Conservation (phyloP, 1,284 basidiomycete genomes). For the Marasmius sp. region DNA sequence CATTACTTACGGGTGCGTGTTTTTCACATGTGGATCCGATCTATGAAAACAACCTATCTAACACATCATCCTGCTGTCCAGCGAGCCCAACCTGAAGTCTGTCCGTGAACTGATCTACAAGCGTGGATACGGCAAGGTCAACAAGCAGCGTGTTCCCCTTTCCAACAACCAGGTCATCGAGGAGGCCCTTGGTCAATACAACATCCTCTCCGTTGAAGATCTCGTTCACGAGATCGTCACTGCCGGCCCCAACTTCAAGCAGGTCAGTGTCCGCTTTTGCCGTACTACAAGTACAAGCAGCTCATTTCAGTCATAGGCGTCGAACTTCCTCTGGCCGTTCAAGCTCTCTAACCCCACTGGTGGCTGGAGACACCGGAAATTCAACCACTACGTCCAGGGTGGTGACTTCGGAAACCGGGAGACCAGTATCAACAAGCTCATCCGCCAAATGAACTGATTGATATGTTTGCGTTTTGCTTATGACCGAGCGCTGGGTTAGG, state of each 20-base stretch:
- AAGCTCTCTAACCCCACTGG: constrained; percentile 99
- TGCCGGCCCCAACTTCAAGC: constrained; percentile 98
- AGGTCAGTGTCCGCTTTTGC: constrained; percentile 48
- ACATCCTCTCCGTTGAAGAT: constrained; percentile 98
- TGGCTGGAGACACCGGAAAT: constrained; percentile 96
- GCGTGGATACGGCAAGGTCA: constrained; percentile 98
- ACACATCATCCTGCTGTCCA: constrained; percentile 25
- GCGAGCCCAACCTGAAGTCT: constrained; percentile 95
- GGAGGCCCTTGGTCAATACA: constrained; percentile 87
- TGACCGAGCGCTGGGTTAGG: constrained; percentile 9
- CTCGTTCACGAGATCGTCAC: constrained; percentile 97
- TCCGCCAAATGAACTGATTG: constrained; percentile 91
- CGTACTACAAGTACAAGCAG: neutral
- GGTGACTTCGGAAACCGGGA: constrained; percentile 98
- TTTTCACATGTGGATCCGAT: neutral
- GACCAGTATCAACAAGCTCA: constrained; percentile 94
- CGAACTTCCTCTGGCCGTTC: constrained; percentile 99
- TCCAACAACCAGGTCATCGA: constrained; percentile 95
- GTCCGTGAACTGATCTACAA: constrained; percentile 99
- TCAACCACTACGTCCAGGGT: constrained; percentile 92
- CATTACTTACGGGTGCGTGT: constrained; percentile 87
- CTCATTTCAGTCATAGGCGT: constrained; percentile 48
- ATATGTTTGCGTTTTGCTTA: constrained; percentile 14
- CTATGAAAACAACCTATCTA: neutral
- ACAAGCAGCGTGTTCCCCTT: constrained; percentile 97